phyloP scores from a whole-genome alignment of 1,139 yeast genomes.

The Candida sp. region DNA sequence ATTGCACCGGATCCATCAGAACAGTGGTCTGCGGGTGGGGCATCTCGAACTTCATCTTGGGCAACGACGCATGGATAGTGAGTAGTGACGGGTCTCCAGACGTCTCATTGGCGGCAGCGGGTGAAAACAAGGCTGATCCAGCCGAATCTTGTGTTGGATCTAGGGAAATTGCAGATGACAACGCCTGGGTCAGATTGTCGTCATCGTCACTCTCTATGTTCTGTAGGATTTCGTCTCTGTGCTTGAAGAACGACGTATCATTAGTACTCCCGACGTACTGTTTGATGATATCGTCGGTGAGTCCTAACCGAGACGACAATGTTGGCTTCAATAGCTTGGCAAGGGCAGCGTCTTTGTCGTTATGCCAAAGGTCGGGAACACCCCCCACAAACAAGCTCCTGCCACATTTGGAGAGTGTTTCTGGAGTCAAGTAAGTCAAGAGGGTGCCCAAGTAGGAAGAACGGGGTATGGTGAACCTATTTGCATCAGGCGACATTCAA shows the following conservation, averaged over 20 bases:
- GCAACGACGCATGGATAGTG: neutral
- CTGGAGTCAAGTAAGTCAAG: slow-evolving; percentile 24
- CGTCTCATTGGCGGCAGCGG: neutral
- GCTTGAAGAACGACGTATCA: neutral
- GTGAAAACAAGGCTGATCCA: neutral
- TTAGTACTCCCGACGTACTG: neutral
- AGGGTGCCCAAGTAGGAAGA: slow-evolving; percentile 17
- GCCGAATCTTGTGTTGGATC: neutral
- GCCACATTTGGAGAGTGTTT: slow-evolving; percentile 53
- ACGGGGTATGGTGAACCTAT: slow-evolving; percentile 13
- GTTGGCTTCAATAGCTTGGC: slow-evolving; percentile 7
- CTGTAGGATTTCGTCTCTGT: slow-evolving; percentile 3
- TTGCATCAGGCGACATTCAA: slow-evolving; percentile 10
- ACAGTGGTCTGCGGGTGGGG: slow-evolving; percentile 13
- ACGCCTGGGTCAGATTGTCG: neutral
- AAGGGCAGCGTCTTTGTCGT: slow-evolving; percentile 25
- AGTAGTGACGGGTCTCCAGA: neutral
- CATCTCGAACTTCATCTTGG: slow-evolving; percentile 12
- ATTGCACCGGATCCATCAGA: slow-evolving; percentile 14
- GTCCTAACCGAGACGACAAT: slow-evolving; percentile 4
- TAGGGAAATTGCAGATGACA: neutral
- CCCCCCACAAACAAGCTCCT: slow-evolving; percentile 63
- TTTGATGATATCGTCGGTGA: slow-evolving; percentile 5
- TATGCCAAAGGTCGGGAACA: slow-evolving; percentile 67
- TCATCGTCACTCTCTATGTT: neutral